Evolutionary conservation across 495 filamentous ascomycete genomes (phyloP), one percentile per base, ranked within the genome.

Genomic region (Penicillium desertorum): DNA sequence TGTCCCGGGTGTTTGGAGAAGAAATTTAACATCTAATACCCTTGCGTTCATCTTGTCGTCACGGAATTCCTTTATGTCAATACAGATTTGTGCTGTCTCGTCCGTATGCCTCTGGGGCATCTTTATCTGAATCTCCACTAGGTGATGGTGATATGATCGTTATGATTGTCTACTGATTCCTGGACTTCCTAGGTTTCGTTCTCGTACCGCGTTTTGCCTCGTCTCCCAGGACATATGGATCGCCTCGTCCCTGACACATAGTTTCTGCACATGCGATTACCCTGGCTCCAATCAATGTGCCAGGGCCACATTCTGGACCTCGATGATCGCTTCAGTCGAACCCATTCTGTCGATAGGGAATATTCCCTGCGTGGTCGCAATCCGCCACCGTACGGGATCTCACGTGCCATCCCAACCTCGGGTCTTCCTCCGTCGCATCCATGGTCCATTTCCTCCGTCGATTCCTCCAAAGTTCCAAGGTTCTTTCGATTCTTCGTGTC

Each of bases 341-440:
- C 30, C 30, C 30, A 32, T 10, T 4, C 11, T 32, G 30, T 11
- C 30, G 30, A 34, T 14, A 34, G 30, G 30, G 30, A 34, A 34
- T 39, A 39, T 39, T 17, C n/a, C 16, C 36, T n/a, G 2, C 14
- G 1, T 17, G 45, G 45, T 19, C 45, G 8, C 23, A 27, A 27
- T 44, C 42, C 11, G 0, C 10, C 10, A 2, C 9, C 20, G 42
- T 44, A 23, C 3, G 17, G 8, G 23, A 4, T 19, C 10, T 48
- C 45, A 48, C 45, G 45, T 48, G 45, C 45, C n/a, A n/a, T 20
- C 14, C 29, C 16, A 47, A 47, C 45, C n/a, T 25, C 14, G 45
- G 45, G 3, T 19, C n/a, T 20, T 48, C 45, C 8, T 20, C 9
- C 29, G 10, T 48, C 11, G 17, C 10, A 20, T 30, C 45, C 45